Percentiles rank a stretch among this genome's conserved stretches.
These are phyloP conservation scores for Rhizopogon rudus DNA, from an alignment of 768 basidiomycete genomes.

Conservation along the genomic window DNA sequence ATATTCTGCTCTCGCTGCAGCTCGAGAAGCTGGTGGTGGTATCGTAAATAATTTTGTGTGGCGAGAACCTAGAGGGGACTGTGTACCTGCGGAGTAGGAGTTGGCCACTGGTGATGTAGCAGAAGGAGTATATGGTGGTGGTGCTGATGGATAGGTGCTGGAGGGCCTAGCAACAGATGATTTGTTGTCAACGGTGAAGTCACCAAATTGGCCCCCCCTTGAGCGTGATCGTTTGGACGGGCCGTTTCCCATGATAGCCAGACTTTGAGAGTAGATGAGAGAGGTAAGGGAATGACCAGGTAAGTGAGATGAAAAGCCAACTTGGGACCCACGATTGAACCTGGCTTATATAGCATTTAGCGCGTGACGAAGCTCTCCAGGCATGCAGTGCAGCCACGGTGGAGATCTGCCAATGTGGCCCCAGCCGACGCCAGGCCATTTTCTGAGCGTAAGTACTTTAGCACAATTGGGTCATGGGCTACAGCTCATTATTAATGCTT, in stretches of 20 bases:
- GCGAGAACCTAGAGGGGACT: conserved; percentile 13
- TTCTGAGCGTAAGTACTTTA: no score
- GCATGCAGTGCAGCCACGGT: no score
- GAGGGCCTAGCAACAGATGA: background rate
- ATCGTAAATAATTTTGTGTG: conserved; percentile 20
- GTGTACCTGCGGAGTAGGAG: conserved; percentile 12
- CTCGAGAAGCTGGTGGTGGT: conserved; percentile 12
- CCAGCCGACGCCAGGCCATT: no score
- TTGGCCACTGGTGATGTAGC: background rate
- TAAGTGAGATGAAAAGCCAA: no score
- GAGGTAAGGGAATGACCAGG: background rate
- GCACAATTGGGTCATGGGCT: no score
- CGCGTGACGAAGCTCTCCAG: no score
- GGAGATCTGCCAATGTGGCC: no score
- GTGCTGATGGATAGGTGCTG: conserved; percentile 4
- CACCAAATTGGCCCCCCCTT: conserved; percentile 6
- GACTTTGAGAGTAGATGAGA: background rate
- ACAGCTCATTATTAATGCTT: no score
- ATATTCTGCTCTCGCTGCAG: background rate
- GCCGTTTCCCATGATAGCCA: conserved; percentile 7
- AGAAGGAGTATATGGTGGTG: conserved; percentile 20
- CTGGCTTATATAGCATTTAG: no score
- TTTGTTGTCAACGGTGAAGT: background rate
- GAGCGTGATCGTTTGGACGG: conserved; percentile 6
- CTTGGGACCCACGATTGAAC: no score